Evolutionary conservation across 345 rosid species (phyloP).

Genomic region (rapeseed (Brassica napus)): Da-Ae NC_063452.1:45870001-45870500

Average conservation of each 20-base stretch:
- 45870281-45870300: neutral
- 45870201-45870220: too few relatives aligned
- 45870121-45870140: too few relatives aligned
- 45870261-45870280: neutral
- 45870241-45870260: neutral
- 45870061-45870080: too few relatives aligned
- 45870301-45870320: neutral
- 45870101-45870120: too few relatives aligned
- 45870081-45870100: too few relatives aligned
- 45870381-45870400: neutral
- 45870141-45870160: too few relatives aligned
- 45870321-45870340: neutral
- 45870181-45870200: too few relatives aligned
- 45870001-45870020: too few relatives aligned
- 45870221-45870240: neutral
- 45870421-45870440: conserved; percentile 47
- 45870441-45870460: conserved; percentile 56
- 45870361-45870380: neutral
- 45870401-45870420: neutral
- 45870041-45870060: too few relatives aligned
- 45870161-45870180: too few relatives aligned
- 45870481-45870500: neutral
- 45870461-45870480: conserved; percentile 52
- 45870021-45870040: too few relatives aligned
- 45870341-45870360: neutral